Conservation (phyloP, 163 green algal genomes). For the Scenedesmus sp. region DNA sequence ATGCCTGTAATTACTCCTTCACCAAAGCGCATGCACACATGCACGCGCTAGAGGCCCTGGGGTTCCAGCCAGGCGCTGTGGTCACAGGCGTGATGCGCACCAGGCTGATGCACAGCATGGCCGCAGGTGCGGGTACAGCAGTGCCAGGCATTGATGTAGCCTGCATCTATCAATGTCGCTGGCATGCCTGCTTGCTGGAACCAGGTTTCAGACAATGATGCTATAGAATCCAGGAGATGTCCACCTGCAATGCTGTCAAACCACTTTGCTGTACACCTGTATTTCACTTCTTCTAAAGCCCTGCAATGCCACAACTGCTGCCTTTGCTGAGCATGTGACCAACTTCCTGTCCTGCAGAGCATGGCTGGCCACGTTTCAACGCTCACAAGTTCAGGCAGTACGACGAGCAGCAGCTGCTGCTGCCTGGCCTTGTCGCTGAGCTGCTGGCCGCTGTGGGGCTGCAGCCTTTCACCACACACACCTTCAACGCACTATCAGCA, state of each 20-base stretch:
- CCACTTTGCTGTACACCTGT: background rate
- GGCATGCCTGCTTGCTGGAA: background rate
- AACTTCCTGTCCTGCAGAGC: background rate
- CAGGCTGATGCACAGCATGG: constrained; percentile 3
- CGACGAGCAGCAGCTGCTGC: constrained; percentile 4
- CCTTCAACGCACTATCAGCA: background rate
- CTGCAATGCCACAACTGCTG: background rate
- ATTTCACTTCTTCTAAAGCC: no score
- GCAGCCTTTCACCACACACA: background rate
- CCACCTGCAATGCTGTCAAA: background rate
- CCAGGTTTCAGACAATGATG: background rate
- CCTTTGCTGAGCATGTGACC: background rate
- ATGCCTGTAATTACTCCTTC: background rate
- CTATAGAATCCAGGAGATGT: background rate
- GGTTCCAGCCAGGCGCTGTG: constrained; percentile 3
- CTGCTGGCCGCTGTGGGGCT: constrained; percentile 2
- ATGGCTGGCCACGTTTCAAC: background rate
- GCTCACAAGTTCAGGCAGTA: background rate
- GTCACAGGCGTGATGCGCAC: background rate
- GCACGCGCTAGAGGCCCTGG: background rate
- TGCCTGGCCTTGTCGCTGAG: background rate
- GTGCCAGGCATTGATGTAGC: background rate
- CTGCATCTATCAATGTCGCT: background rate
- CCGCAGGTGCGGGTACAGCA: background rate
- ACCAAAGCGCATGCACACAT: background rate